Evolutionary conservation across 768 basidiomycete genomes (phyloP).

Genomic region (Naematelia encephala): DNA sequence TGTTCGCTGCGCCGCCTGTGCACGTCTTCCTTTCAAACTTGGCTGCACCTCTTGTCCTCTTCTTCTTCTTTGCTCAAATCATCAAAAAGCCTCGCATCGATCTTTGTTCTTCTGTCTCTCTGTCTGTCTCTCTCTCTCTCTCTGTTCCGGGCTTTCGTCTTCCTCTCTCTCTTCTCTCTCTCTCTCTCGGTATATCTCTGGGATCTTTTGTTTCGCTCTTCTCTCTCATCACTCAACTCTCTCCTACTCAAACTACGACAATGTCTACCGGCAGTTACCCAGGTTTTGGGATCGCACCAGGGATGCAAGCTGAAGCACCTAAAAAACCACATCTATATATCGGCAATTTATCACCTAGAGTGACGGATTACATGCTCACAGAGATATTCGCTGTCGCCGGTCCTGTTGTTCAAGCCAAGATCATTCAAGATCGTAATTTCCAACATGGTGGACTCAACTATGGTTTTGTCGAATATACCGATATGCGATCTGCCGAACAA

Average conservation of each 20-base stretch:
- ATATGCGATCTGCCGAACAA: slow-evolving; percentile 97
- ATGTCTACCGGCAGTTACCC: slow-evolving; percentile 19
- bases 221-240: slow-evolving; percentile 2
- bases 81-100: slow-evolving; percentile 43
- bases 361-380: slow-evolving; percentile 98
- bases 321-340: slow-evolving; percentile 94
- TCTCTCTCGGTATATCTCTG: slow-evolving; percentile 50
- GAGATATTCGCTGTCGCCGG: slow-evolving; percentile 64
- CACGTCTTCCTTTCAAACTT: neutral
- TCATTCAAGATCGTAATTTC: slow-evolving; percentile 98
- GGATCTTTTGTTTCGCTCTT: slow-evolving; percentile 8
- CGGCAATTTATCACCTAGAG: slow-evolving; percentile 93
- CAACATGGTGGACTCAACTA: slow-evolving; percentile 99
- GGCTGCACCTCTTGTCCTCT: neutral
- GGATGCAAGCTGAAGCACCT: slow-evolving; percentile 25
- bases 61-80: too few relatives aligned
- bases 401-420: slow-evolving; percentile 97
- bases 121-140: slow-evolving; percentile 46
- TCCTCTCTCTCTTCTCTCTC: slow-evolving; percentile 59
- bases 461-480: slow-evolving; percentile 98
- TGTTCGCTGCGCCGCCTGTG: neutral
- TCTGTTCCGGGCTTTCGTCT: slow-evolving; percentile 53
- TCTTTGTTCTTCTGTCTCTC: slow-evolving; percentile 36
- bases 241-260: slow-evolving; percentile 9
- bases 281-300: slow-evolving; percentile 13